These are phyloP conservation scores for Colletotrichum phormii DNA, from an alignment of 2,329 filamentous ascomycete genomes.

Conservation along the genomic window DNA sequence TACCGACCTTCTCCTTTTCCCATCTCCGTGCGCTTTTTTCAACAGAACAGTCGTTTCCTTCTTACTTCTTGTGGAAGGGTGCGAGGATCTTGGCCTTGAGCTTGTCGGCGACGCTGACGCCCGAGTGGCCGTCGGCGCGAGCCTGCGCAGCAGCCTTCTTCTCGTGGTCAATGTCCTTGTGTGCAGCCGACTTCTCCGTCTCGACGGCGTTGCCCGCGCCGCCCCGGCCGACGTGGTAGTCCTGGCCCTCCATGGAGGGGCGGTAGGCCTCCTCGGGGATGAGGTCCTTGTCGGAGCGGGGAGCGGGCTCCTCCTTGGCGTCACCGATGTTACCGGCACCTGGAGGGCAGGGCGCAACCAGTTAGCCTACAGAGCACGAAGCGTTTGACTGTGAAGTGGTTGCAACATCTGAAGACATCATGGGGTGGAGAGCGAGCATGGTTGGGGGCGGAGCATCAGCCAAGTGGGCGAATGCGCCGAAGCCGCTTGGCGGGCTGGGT, in stretches of 20 bases:
- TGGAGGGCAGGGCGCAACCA: conserved; percentile 41
- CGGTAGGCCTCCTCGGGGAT: conserved; percentile 65
- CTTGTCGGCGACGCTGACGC: conserved; percentile 65
- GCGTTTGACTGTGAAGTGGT: background rate
- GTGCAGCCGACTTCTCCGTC: conserved; percentile 40
- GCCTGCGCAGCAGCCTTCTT: conserved; percentile 46
- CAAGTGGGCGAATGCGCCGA: conserved; percentile 11
- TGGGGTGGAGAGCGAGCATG: background rate
- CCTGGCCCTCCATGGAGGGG: conserved; percentile 57
- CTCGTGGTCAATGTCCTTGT: conserved; percentile 43
- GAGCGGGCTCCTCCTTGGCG: conserved; percentile 49
- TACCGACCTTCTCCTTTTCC: background rate
- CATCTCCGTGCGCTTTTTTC: background rate
- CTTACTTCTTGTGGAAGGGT: conserved; percentile 57
- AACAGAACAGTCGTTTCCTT: too few species aligned
- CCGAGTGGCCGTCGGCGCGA: conserved; percentile 40
- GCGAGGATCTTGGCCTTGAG: conserved; percentile 67
- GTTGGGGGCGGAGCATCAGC: background rate
- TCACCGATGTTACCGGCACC: conserved; percentile 71
- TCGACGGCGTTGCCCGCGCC: conserved; percentile 68
- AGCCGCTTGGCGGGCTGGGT: background rate
- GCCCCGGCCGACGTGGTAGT: conserved; percentile 70
- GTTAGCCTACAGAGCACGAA: background rate
- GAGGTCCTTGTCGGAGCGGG: conserved; percentile 63
- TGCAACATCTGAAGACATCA: background rate